These are phyloP conservation scores for Coniochaeta sp. DNA, from an alignment of 2,329 filamentous ascomycete species.

Conservation along the genomic window DNA sequence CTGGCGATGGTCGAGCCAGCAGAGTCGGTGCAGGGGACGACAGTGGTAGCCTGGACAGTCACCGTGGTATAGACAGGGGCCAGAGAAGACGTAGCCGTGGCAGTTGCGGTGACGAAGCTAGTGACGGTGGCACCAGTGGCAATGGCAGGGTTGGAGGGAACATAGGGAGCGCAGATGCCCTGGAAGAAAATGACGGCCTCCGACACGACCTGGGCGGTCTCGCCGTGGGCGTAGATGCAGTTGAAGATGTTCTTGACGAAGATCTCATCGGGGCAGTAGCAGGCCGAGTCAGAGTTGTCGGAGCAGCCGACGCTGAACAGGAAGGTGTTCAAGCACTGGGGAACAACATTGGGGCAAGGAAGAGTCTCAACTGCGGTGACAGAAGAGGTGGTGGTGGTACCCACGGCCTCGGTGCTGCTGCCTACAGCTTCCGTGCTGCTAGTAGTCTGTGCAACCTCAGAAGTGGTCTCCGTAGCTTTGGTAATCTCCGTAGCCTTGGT, in stretches of 20 bases:
- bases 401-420: constrained; percentile 1
- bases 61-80: constrained; percentile 38
- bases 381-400: constrained; percentile 18
- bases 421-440: constrained; percentile 1
- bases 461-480: background rate
- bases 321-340: constrained; percentile 90
- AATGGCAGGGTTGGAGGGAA: constrained; percentile 75
- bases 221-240: constrained; percentile 74
- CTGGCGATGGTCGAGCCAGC: constrained; percentile 38
- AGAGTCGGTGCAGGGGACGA: constrained; percentile 40
- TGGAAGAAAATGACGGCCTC: constrained; percentile 77
- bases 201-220: constrained; percentile 56
- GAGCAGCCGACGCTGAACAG: constrained; percentile 65
- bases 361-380: constrained; percentile 34
- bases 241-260: constrained; percentile 75
- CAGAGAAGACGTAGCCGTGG: constrained; percentile 26
- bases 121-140: constrained; percentile 64
- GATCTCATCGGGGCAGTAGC: constrained; percentile 76
- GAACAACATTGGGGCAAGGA: constrained; percentile 65
- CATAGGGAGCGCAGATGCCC: constrained; percentile 77
- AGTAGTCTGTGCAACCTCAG: background rate
- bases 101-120: constrained; percentile 48
- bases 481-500: constrained; percentile 6
- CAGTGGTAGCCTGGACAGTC: constrained; percentile 40
- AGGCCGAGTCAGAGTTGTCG: constrained; percentile 73